Evolutionary conservation across 208 protist genomes (phyloP).

Genomic region (Acanthamoeba rhysodes): DNA sequence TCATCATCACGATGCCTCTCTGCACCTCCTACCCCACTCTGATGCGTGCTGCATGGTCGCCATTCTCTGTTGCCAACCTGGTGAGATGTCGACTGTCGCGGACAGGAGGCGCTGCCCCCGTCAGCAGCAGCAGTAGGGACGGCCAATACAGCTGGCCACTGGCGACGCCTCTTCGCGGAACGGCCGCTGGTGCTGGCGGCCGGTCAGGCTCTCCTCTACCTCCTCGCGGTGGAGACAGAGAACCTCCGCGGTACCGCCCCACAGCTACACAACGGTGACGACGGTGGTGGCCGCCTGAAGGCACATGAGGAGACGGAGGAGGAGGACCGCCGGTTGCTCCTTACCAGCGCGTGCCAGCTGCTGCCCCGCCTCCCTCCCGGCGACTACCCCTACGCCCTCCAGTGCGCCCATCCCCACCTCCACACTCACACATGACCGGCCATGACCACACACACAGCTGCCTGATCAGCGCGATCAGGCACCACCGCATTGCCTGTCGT

Average conservation of each 20-base stretch:
- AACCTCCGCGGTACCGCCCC: too few species aligned
- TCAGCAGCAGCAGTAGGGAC: background rate
- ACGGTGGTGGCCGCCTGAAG: background rate
- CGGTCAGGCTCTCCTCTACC: background rate
- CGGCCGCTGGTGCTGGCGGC: background rate
- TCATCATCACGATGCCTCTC: too few species aligned
- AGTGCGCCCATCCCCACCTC: background rate
- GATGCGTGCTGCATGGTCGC: too few species aligned
- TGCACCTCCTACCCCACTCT: too few species aligned
- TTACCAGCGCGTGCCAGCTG: background rate
- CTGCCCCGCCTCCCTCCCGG: background rate
- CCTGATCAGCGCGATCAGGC: too few species aligned
- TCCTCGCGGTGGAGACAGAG: background rate
- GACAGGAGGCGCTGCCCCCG: background rate
- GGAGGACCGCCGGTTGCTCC: background rate
- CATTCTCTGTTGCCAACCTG: too few species aligned
- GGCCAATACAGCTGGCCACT: background rate
- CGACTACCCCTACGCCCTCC: constrained; percentile 14
- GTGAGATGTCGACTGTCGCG: background rate
- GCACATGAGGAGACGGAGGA: background rate
- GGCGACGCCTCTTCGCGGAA: background rate
- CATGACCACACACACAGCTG: too few species aligned
- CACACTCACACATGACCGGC: background rate
- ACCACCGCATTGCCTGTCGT: too few species aligned
- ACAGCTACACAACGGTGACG: too few species aligned